phyloP scores from a whole-genome alignment of 306 rosid species.

The Quercus gilva region DNA sequence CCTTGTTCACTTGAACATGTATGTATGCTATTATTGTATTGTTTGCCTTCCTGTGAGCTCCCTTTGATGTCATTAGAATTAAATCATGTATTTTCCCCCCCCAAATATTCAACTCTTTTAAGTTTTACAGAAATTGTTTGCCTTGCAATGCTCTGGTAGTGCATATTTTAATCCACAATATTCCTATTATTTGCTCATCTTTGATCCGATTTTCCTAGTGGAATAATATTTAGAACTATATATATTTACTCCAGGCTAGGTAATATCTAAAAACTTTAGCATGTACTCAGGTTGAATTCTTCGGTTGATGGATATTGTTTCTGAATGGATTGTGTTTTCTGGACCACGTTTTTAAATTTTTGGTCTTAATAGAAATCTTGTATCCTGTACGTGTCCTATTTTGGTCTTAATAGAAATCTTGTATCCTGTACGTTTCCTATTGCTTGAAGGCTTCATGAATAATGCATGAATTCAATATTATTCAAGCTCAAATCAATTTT shows the following conservation, averaged over 20 bases:
- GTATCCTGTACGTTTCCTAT: not conserved
- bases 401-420: too few relatives aligned
- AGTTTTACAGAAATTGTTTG: not conserved
- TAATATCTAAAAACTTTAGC: not conserved
- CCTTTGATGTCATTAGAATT: constrained; percentile 3
- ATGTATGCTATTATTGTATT: constrained; percentile 16
- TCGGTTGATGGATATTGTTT: not conserved
- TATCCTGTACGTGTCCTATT: too few relatives aligned
- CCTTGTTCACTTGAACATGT: constrained; percentile 73
- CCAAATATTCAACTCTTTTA: not conserved
- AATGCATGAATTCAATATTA: not conserved
- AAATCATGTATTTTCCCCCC: not conserved
- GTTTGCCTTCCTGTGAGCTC: constrained; percentile 11
- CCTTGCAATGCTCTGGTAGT: not conserved
- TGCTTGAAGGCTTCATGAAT: not conserved
- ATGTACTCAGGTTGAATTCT: not conserved
- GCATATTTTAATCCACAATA: not conserved
- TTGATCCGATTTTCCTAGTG: not conserved
- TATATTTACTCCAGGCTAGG: not conserved
- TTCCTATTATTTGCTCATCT: not conserved
- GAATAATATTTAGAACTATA: not conserved
- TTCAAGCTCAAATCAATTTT: not conserved
- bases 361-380: not conserved
- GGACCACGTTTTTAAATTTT: not conserved
- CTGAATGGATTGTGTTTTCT: not conserved